A percentile compares a stretch with the other conserved stretches of the same genome.
These are phyloP conservation scores for Grigorovia jiainica DNA, from an alignment of 805 yeast genomes.

Conservation along the genomic window DNA sequence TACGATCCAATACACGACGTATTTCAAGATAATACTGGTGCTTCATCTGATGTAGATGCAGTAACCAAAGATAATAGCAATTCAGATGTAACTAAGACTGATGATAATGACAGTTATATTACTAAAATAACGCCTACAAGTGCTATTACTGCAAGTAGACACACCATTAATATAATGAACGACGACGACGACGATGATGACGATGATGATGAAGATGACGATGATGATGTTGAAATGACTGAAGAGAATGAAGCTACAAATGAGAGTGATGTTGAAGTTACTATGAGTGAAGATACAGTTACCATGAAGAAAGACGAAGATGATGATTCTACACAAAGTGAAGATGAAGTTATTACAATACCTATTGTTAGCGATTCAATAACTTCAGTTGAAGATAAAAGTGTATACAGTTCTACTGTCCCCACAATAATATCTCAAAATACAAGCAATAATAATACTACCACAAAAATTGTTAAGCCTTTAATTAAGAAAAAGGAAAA, in stretches of 20 bases:
- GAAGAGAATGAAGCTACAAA: neutral
- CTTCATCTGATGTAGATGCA: neutral
- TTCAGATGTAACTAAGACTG: neutral
- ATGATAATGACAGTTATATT: neutral
- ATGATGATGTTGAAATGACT: slow-evolving; percentile 5
- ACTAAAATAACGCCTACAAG: neutral
- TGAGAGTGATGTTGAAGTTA: neutral
- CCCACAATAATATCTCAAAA: neutral
- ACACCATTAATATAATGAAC: neutral
- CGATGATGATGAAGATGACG: slow-evolving; percentile 5
- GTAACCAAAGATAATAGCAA: neutral
- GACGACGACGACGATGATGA: slow-evolving; percentile 8
- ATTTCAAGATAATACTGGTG: slow-evolving; percentile 15
- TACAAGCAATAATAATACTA: neutral
- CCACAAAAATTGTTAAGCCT: neutral
- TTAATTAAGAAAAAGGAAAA: neutral
- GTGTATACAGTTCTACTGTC: neutral
- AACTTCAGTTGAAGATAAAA: neutral
- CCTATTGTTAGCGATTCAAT: neutral
- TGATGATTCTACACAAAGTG: slow-evolving; percentile 15
- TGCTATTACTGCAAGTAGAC: neutral
- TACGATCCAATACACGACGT: slow-evolving; percentile 31
- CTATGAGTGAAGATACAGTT: neutral
- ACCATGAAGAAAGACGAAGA: too few relatives aligned
- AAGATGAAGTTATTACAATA: slow-evolving; percentile 12